Evolutionary conservation across 768 basidiomycete genomes (phyloP), one percentile per base, ranked within the genome.

Genomic region (Russula ochroleuca): DNA sequence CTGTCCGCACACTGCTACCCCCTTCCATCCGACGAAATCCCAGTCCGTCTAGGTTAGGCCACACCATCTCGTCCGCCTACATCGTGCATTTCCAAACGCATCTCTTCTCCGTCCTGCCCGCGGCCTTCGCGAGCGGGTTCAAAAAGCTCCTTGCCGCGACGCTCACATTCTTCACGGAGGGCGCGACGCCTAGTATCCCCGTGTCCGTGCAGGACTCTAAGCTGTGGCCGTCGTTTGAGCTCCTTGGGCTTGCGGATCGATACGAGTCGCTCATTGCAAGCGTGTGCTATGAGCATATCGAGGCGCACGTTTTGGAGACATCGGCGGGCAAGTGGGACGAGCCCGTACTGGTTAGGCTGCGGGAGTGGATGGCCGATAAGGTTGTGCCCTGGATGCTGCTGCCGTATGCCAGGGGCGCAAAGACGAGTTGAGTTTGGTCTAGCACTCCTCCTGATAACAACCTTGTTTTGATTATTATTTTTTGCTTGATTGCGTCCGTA

Each of bases 221-320:
- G 17, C 71, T 87, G 38, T 86, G 88, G 86, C 74, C 76, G 21
- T 75, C 84, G 1, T 85, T 91, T 64, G 88, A 88, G 60, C 75
- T 76, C 1, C 81, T 96, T 0, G 90, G 90, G 5, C 77, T 96
- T 10, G 78, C 90, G 31, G 89, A 92, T 65, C 85, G 92, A 33
- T 93, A 89, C 70, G 93, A 95, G 70, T 83, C 85, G 8, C 82
- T 94, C 62, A 84, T 98, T 33, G 85, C 90, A 21, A 85, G 85
- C 55, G 87, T 94, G 4, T 90, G 92, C 33, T 93, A 94, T 67
- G 88, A 90, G 70, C 84, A 86, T 68, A 94, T 99, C 65, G 92
- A 94, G 70, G 72, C 77, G 5, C 81, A 90, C 62, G 87, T 97
- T 0, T 59, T 81, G 61, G 78, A 79, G 63, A 83, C 81, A 3